These are phyloP conservation scores for Mycena leptocephala DNA, from an alignment of 768 basidiomycete genomes.

Conservation along the genomic window DNA sequence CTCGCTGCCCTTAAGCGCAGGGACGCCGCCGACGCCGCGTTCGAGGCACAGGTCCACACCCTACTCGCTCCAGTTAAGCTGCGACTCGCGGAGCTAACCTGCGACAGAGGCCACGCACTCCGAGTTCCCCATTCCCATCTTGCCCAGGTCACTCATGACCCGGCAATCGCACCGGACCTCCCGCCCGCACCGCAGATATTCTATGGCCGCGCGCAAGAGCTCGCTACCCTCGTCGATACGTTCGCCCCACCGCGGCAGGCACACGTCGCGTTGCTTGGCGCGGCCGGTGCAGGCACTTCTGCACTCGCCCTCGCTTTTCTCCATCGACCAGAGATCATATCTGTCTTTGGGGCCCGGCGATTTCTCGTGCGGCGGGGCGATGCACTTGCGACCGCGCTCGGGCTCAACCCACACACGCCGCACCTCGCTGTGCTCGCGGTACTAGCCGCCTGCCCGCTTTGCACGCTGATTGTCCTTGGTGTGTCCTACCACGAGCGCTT, in stretches of 20 bases:
- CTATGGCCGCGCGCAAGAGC: conserved; percentile 24
- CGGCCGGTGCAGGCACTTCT: conserved; percentile 23
- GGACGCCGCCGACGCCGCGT: conserved; percentile 20
- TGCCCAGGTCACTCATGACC: background rate
- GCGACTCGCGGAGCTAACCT: conserved; percentile 9
- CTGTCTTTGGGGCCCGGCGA: conserved; percentile 18
- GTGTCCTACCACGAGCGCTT: background rate
- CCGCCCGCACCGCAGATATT: conserved; percentile 31
- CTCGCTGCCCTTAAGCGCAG: conserved; percentile 11
- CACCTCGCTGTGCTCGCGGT: background rate
- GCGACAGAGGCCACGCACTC: background rate
- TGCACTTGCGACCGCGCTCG: conserved; percentile 3
- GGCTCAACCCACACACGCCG: background rate
- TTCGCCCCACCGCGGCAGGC: background rate
- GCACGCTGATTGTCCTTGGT: conserved; percentile 27
- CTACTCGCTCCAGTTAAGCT: conserved; percentile 13
- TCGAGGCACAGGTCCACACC: conserved; percentile 15
- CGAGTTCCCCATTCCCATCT: background rate
- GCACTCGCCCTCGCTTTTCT: conserved; percentile 28
- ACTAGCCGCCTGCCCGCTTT: background rate
- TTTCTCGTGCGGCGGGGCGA: conserved; percentile 6
- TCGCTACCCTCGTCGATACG: background rate
- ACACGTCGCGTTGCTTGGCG: background rate
- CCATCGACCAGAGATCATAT: conserved; percentile 3
- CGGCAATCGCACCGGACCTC: conserved; percentile 5